Conservation (phyloP, 2,329 filamentous ascomycete genomes). For the Huntiella bhutanensis region DNA sequence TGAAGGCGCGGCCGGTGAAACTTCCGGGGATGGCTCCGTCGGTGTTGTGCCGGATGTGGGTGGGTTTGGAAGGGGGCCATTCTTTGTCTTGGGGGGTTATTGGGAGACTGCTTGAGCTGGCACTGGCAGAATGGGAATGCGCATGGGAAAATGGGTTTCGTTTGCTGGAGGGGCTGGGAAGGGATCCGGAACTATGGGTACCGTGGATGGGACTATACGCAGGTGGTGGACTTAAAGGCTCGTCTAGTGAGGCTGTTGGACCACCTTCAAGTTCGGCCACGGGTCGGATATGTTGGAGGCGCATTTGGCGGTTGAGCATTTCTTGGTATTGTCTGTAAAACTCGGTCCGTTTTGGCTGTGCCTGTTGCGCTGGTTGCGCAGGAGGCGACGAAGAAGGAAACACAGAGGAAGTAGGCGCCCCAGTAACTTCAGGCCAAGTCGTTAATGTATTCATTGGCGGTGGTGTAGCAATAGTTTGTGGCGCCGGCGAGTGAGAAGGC, state of each 20-base stretch:
- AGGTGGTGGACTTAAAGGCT: neutral
- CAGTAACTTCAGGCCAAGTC: too few relatives aligned
- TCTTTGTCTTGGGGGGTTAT: too few relatives aligned
- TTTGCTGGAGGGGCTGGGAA: neutral
- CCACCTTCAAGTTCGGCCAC: neutral
- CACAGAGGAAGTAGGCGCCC: too few relatives aligned
- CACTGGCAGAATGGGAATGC: neutral
- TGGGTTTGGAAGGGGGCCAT: too few relatives aligned
- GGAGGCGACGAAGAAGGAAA: too few relatives aligned
- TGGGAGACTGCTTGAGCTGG: neutral
- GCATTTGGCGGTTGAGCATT: slow-evolving; percentile 1
- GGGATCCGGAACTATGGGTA: neutral
- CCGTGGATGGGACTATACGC: neutral
- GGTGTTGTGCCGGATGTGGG: too few relatives aligned
- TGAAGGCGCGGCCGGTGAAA: too few relatives aligned
- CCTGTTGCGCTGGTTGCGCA: neutral
- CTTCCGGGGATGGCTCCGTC: too few relatives aligned
- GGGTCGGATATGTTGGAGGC: neutral
- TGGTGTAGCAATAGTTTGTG: too few relatives aligned
- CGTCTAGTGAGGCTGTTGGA: neutral
- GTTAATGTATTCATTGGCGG: too few relatives aligned
- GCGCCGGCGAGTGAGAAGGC: too few relatives aligned
- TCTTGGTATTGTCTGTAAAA: slow-evolving; percentile 1
- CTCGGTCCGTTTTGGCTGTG: neutral
- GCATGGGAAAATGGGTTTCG: neutral